Evolutionary conservation across 805 yeast genomes (phyloP), one percentile per base, ranked within the genome.

Genomic region (Blastobotrys robertii): DNA sequence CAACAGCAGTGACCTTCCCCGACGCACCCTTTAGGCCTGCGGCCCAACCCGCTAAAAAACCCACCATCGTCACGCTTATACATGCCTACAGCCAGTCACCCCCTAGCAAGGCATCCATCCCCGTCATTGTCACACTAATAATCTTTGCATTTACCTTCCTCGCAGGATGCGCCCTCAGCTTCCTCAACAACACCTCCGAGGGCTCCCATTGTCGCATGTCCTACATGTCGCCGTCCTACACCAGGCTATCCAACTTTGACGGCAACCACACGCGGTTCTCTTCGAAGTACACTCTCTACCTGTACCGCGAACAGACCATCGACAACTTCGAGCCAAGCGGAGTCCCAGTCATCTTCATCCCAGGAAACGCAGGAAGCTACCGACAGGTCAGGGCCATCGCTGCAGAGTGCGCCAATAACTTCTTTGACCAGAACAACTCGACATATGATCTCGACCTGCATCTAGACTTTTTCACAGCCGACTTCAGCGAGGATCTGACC

Each of bases 321-420:
- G 43, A 41, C 15, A 31, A 37, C 9, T 38, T 44, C 15, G 44
- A 37, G 4, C 92, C 95, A 0, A 57, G 55, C 44, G 97, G 97
- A 0, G 72, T 84, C 1, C 99, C 99, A 0, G 87, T 86, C 1
- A 64, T 92, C 11, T 92, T 92, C 60, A 82, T 94, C 34, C 98
- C 98, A 1, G 99, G 99, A 0, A 92, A 94, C 58, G 98, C 98
- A 0, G 99, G 99, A 1, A 81, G 94, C 44, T 87, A 76, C 60
- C 74, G 77, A 50, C 99, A 92, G 60, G 94, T 76, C 8, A 68
- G 98, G 42, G 84, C 97, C 1, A 74, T 90, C n/a, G 97, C 97
- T 0, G 79, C 97, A 1, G 82, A 81, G 50, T 68, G 84, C 16
- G 73, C 95, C 1, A 8, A 11, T 8, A 69, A 70, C 35, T 51